Evolutionary conservation across 306 rosid genomes (phyloP).

Genomic region (Canavalia ensiformis): DNA sequence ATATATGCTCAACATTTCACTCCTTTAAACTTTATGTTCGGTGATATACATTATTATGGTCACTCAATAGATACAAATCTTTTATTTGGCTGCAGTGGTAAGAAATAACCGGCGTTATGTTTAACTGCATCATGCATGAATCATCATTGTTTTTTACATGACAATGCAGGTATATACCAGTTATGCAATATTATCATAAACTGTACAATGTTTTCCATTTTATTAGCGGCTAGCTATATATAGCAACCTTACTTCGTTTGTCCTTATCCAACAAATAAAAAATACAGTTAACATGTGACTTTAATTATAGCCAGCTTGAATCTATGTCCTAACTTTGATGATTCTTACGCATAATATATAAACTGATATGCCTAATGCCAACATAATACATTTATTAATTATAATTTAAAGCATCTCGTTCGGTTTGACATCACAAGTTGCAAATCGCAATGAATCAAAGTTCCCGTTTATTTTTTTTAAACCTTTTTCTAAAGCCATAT

Average conservation of each 20-base stretch:
- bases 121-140: too few relatives aligned
- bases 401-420: constrained; percentile 39
- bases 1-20: too few relatives aligned
- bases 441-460: constrained; percentile 1
- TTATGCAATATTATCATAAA: background rate
- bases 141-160: background rate
- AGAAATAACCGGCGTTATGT: too few relatives aligned
- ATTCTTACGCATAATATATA: background rate
- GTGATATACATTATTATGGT: too few relatives aligned
- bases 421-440: constrained; percentile 30
- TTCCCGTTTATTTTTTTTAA: background rate
- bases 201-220: background rate
- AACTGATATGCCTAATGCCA: background rate
- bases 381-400: background rate
- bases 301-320: constrained; percentile 34
- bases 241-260: constrained; percentile 3
- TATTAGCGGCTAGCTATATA: background rate
- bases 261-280: background rate
- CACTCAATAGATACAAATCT: too few relatives aligned
- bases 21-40: too few relatives aligned
- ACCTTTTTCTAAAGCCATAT: background rate
- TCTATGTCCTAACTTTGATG: constrained; percentile 28
- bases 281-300: constrained; percentile 1
- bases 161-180: background rate
- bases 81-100: too few relatives aligned